Conservation (phyloP, 495 filamentous ascomycete genomes). For the Penicillium antarcticum region DNA sequence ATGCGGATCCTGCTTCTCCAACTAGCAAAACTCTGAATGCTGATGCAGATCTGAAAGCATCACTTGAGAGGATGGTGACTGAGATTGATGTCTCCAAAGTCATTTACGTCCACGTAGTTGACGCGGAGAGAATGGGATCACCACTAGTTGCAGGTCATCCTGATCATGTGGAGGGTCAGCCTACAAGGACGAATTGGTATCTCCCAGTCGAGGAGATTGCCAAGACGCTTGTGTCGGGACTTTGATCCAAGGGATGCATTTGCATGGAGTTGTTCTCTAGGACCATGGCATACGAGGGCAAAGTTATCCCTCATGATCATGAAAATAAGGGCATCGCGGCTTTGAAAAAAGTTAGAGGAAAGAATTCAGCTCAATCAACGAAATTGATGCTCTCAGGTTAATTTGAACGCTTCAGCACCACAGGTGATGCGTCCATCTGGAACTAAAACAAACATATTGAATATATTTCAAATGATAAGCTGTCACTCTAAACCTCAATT, state of each 20-base stretch:
- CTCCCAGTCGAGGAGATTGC: conserved; percentile 45
- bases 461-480: too few species aligned
- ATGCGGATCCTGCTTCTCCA: conserved; percentile 57
- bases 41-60: conserved; percentile 52
- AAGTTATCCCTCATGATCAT: conserved; percentile 55
- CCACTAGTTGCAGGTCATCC: conserved; percentile 57
- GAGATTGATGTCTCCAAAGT: conserved; percentile 60
- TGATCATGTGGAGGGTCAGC: conserved; percentile 60
- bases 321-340: conserved; percentile 54
- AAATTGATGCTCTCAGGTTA: too few species aligned
- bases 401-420: too few species aligned
- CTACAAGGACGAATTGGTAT: conserved; percentile 74
- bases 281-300: conserved; percentile 51
- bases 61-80: conserved; percentile 50
- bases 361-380: conserved; percentile 2
- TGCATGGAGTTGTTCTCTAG: conserved; percentile 65
- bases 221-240: conserved; percentile 52
- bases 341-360: conserved; percentile 47
- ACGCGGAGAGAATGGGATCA: conserved; percentile 56
- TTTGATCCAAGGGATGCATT: conserved; percentile 66
- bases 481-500: conserved; percentile 28
- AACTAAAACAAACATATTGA: too few species aligned
- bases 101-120: conserved; percentile 70
- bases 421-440: too few species aligned
- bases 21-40: conserved; percentile 53